phyloP scores from a whole-genome alignment of 1,284 basidiomycete species.

The Cutaneotrichosporon dermatis region DNA sequence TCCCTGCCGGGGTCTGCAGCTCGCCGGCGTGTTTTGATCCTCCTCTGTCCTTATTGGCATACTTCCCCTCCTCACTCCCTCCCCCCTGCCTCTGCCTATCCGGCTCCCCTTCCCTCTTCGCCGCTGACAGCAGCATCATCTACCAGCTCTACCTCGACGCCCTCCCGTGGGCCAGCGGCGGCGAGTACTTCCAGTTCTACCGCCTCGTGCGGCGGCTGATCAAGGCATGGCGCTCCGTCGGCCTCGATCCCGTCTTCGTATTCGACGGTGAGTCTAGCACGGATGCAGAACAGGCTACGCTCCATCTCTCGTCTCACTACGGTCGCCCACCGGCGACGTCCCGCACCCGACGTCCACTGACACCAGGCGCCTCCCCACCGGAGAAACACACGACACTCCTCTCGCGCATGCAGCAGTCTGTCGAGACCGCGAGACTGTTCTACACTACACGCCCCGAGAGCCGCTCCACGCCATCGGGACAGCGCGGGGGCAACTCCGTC shows the following conservation, averaged over 20 bases:
- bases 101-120: too few relatives aligned
- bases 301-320: too few relatives aligned
- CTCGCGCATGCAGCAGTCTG: slow-evolving; percentile 56
- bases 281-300: too few relatives aligned
- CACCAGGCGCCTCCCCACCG: slow-evolving; percentile 62
- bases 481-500: slow-evolving; percentile 55
- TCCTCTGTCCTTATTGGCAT: too few relatives aligned
- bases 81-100: too few relatives aligned
- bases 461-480: slow-evolving; percentile 66
- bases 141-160: slow-evolving; percentile 63
- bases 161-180: slow-evolving; percentile 79
- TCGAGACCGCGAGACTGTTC: slow-evolving; percentile 68
- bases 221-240: slow-evolving; percentile 65
- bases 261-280: slow-evolving; percentile 68
- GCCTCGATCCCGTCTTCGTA: slow-evolving; percentile 73
- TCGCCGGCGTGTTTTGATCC: too few relatives aligned
- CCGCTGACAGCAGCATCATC: slow-evolving; percentile 60
- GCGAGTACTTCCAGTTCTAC: slow-evolving; percentile 66
- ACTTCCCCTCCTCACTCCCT: too few relatives aligned
- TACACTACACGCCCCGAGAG: slow-evolving; percentile 73
- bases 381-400: slow-evolving; percentile 70
- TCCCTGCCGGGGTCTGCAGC: too few relatives aligned
- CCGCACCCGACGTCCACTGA: not conserved
- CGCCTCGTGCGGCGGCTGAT: slow-evolving; percentile 57
- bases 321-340: too few relatives aligned